Evolutionary conservation across 768 basidiomycete genomes (phyloP), one percentile per base, ranked within the genome.

Genomic region (Macrolepiota fuliginosa): DNA sequence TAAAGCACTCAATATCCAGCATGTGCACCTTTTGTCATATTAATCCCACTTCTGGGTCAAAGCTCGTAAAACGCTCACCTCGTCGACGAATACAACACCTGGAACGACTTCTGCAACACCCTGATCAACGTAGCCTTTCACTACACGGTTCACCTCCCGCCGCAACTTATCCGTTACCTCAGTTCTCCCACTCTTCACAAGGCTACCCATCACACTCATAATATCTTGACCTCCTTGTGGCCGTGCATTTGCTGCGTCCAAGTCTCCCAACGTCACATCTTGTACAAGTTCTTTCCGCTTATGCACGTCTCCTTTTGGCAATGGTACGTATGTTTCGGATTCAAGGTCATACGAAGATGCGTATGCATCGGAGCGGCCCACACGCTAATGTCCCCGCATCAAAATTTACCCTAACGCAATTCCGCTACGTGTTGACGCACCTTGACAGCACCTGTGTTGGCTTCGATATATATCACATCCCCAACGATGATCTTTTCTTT

Each of bases 1-100:
- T 98, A 79, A 98, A 99, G 74, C 96, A 98, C 73, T 99, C 97
- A 69, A 98, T 96, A 73, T 99, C 97, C 63, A 99, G 87, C 96
- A 98, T 98, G 77, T 99, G 97, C 24, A 98, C 96, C 95, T 97
- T 58, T 13, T 36, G 42, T 66, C 56, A 69, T 40, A 45, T 58
- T 39, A 55, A 51, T 46, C 19, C 42, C 24, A 35, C 39, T 35
- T 42, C 52, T 27, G 63, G 24, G 47, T 35, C 22, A 52, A 54
- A 60, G 42, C 27, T 10, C n/a, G 51, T 24, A 40, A 54, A 36
- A 54, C 29, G 69, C 83, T 62, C 67, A 97, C 96, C 85, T 99
- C 97, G 72, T 98, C 97, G 63, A 99, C 96, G 74, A 99, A 99
- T 13, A 98, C 89, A 3, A 99, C 96, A 3, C 97, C 97, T 9